Base-by-base conservation (phyloP, 2,329 filamentous ascomycete genomes). In the Dothideomycetes sp. region DNA sequence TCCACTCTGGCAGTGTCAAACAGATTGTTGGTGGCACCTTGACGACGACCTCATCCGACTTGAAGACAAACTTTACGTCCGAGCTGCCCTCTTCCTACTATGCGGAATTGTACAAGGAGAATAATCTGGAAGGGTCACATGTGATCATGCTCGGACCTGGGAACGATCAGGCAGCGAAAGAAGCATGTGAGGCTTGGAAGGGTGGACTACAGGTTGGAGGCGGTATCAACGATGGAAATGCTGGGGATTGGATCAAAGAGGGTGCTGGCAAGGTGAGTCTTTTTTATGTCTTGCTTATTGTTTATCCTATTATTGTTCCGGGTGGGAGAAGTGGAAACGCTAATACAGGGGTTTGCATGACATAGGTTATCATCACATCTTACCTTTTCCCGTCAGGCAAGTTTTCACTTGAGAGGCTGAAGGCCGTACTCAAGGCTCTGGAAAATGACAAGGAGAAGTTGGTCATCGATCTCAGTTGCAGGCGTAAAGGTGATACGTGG, bases 1-100 rank as follows among this genome's bases (percentile, higher is more conserved):
- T 98, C 39, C 91, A 98, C 63, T 82, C 88, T n/a, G 91, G 91
- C 11, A 82, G 89, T 59, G 91, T 98, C 45, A 98, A 98, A 69
- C 91, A 98, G 63, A 98, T 98, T 53, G 88, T 98, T 28, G 91
- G 91, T 52, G 89, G 91, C 45, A 96, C 91, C 2, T 74, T 98
- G 47, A 82, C 64, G 74, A 34, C 31, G 19, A 74, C 58, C 61
- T 49, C 45, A 15, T 48, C 53, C 22, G 47, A 51, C 31, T 73
- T 96, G 43, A 82, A 86, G 65, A 96, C 89, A 33, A 98, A 98
- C 64, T 88, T 86, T 67, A 82, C 94, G 46, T 95, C 91, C 8
- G 75, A 80, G 34, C 79, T 89, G 47, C 82, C 88, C 8, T 78
- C 91, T 2, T 74, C 76, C 4, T 73, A 94, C 66, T 98, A 85